Evolutionary conservation across 2,329 filamentous ascomycete genomes (phyloP), one percentile per base, ranked within the genome.

Genomic region (Aurifilum marmelostoma): DNA sequence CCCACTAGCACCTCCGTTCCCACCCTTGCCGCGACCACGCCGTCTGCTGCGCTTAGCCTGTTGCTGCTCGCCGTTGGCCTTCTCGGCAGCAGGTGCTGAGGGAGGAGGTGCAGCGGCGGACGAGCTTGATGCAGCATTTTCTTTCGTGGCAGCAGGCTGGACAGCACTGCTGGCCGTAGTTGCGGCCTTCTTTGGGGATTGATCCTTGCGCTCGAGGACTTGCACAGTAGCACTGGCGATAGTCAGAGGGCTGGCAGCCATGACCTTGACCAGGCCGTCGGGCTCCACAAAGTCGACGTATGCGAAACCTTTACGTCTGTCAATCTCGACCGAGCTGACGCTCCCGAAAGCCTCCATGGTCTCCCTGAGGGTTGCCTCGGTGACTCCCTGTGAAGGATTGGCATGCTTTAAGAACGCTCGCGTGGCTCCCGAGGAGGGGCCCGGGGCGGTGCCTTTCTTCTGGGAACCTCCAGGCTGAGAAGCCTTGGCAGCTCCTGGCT

Each of bases 221-320:
- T 97, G 92, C 1, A 98, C 93, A 12, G 91, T 90, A 8, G 92
- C 94, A 77, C 97, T 92, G 0, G 91, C 94, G 14, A 98, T 90
- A 27, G 91, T 83, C 39, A 97, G 86, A 0, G 92, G 93, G 75
- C 93, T 97, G 16, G 92, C 92, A 21, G 89, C 86, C 76, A 97
- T 89, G 6, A 95, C 95, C 75, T 92, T 93, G 74, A 88, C 87
- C 34, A 98, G 83, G 12, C 87, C 85, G 11, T 90, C 88, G 0
- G 90, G 85, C 29, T 93, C 89, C 12, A 87, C 86, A 80, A 97
- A 98, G 72, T 97, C 92, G 52, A 97, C 91, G 77, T 97, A 97
- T 2, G 94, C 95, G 75, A 97, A 97, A 0, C 94, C 94, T 79
- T 97, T 97, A 75, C 94, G 92, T 79, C 94, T 94, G 77, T 98